Percentiles rank a stretch among this genome's conserved stretches.
phyloP scores from a whole-genome alignment of 2,329 filamentous ascomycete genomes.

The Alternaria sp. region DNA sequence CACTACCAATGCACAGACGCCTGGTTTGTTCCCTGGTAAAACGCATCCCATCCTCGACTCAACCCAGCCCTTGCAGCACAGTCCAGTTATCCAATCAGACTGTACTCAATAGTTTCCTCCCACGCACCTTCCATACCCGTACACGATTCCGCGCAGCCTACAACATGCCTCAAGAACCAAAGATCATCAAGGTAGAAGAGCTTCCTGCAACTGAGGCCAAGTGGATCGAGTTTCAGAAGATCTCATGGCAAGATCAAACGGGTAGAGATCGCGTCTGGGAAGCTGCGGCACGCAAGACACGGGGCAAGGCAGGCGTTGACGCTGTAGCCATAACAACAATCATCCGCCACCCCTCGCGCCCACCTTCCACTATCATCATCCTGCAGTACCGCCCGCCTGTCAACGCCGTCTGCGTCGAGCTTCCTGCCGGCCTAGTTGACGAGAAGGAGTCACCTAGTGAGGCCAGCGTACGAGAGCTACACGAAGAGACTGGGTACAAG shows the following conservation, averaged over 20 bases:
- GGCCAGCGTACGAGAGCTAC: conserved; percentile 66
- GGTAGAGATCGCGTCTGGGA: conserved; percentile 61
- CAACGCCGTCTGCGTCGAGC: conserved; percentile 66
- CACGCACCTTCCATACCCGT: conserved; percentile 26
- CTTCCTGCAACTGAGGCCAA: conserved; percentile 62
- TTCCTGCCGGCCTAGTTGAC: conserved; percentile 69
- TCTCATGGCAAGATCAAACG: conserved; percentile 60
- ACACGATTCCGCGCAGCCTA: conserved; percentile 30
- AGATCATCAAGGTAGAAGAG: conserved; percentile 53
- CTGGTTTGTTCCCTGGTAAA: background rate
- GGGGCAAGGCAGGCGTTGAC: conserved; percentile 65
- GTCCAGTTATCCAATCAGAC: background rate
- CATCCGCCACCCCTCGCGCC: conserved; percentile 57
- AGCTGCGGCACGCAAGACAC: conserved; percentile 61
- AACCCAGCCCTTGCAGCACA: background rate
- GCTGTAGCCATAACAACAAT: conserved; percentile 68
- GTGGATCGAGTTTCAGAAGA: conserved; percentile 66
- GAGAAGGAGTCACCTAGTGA: conserved; percentile 64
- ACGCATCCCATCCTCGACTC: background rate
- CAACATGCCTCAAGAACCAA: conserved; percentile 45
- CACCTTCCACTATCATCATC: conserved; percentile 63
- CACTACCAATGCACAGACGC: conserved; percentile 6
- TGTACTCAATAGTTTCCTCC: background rate
- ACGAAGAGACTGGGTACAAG: conserved; percentile 70
- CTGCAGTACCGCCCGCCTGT: conserved; percentile 69